Conservation (phyloP, 148 eudicot genomes). For the Rhododendron henanense region DNA sequence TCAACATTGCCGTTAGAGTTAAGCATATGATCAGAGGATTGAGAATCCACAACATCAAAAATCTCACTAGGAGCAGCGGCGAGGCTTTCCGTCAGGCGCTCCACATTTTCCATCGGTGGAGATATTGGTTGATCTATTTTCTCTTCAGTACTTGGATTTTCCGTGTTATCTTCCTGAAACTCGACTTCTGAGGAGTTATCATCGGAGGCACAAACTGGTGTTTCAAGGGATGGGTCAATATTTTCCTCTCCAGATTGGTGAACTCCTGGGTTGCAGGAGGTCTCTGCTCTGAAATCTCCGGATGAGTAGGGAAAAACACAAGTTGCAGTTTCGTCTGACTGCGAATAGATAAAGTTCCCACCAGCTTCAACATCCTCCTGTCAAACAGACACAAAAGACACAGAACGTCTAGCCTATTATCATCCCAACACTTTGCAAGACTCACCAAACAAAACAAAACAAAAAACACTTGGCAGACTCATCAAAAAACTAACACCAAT, state of each 20-base stretch:
- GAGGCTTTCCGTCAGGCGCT: conserved; percentile 30
- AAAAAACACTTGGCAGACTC: not conserved
- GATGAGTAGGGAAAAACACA: conserved; percentile 32
- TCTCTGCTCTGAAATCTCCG: conserved; percentile 25
- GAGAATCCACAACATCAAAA: conserved; percentile 35
- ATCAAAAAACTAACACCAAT: not conserved
- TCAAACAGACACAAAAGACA: not conserved
- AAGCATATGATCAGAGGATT: conserved; percentile 23
- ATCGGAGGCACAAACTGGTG: conserved; percentile 18
- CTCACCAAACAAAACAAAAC: not conserved
- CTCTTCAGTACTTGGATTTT: conserved; percentile 15
- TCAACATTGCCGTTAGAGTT: conserved; percentile 21
- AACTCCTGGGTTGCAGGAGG: conserved; percentile 23
- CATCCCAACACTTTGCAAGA: not conserved
- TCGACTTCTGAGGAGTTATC: conserved; percentile 33
- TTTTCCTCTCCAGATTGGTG: conserved; percentile 27
- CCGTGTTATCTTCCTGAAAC: conserved; percentile 15
- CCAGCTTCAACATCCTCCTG: conserved; percentile 53
- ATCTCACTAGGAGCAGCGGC: conserved; percentile 44
- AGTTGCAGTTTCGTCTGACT: conserved; percentile 26
- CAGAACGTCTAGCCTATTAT: not conserved
- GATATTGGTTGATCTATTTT: conserved; percentile 19
- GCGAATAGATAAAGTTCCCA: conserved; percentile 26
- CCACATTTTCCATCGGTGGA: conserved; percentile 13
- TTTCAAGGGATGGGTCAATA: conserved; percentile 23